These are phyloP conservation scores for Echinosophora koreensis DNA, from an alignment of 306 rosid genomes.

Conservation along the genomic window DNA sequence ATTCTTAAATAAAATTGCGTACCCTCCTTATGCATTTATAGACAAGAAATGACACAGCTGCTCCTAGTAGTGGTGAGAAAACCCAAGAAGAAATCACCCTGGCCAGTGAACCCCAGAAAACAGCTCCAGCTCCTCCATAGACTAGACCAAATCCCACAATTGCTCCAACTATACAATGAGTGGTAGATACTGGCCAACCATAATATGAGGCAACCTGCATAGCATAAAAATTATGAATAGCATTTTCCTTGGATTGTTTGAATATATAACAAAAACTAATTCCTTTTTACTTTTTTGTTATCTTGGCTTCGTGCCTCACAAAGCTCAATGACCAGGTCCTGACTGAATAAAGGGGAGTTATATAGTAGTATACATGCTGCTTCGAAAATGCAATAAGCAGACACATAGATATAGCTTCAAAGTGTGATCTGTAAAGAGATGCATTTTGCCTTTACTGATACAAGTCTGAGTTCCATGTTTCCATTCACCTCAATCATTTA, in stretches of 20 bases:
- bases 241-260: conserved; percentile 19
- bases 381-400: conserved; percentile 1
- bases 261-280: conserved; percentile 27
- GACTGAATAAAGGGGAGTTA: background rate
- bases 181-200: conserved; percentile 98
- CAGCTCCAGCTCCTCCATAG: conserved; percentile 92
- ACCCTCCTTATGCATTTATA: conserved; percentile 97
- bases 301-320: background rate
- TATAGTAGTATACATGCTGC: background rate
- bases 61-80: conserved; percentile 91
- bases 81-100: conserved; percentile 94
- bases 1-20: conserved; percentile 44
- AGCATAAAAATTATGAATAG: conserved; percentile 33
- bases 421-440: background rate
- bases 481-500: conserved; percentile 27
- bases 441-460: background rate
- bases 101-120: conserved; percentile 96
- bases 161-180: conserved; percentile 99
- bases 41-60: conserved; percentile 87
- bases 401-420: background rate
- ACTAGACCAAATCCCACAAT: conserved; percentile 96
- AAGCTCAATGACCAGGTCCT: conserved; percentile 1
- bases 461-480: background rate
- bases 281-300: background rate
- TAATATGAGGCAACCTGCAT: conserved; percentile 87